Percentiles rank a stretch among this genome's conserved stretches.
Conservation (phyloP, 192 early-diverging fungal genomes). For the Gigaspora rosea region DNA sequence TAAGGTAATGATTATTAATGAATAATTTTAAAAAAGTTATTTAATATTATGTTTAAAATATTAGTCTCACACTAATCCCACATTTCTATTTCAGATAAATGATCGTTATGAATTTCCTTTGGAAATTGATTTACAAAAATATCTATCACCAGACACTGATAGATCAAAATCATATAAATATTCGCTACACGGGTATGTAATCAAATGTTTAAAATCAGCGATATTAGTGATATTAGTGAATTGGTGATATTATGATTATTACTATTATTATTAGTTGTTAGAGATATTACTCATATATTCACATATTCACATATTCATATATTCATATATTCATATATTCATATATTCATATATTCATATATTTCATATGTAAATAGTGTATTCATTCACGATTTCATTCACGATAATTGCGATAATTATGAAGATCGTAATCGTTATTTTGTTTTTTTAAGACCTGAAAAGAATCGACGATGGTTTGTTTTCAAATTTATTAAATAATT, state of each 20-base stretch:
- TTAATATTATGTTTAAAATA: neutral
- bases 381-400: neutral
- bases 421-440: conserved; percentile 92
- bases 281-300: too few species aligned
- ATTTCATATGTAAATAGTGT: too few species aligned
- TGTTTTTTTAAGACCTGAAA: conserved; percentile 81
- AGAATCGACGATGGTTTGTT: conserved; percentile 71
- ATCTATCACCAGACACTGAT: conserved; percentile 68
- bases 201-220: neutral
- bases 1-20: conserved; percentile 57
- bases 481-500: too few species aligned
- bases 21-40: neutral
- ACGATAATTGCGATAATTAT: conserved; percentile 84
- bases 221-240: too few species aligned
- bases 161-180: conserved; percentile 73
- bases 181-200: conserved; percentile 76
- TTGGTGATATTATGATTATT: too few species aligned
- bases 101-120: conserved; percentile 93
- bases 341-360: too few species aligned
- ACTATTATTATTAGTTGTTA: too few species aligned
- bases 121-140: conserved; percentile 84
- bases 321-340: too few species aligned
- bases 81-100: conserved; percentile 63
- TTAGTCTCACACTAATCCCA: too few species aligned
- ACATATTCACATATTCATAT: too few species aligned